Evolutionary conservation across 2,329 filamentous ascomycete genomes (phyloP), one percentile per base, ranked within the genome.

Genomic region (Pseudogymnoascus sp.): DNA sequence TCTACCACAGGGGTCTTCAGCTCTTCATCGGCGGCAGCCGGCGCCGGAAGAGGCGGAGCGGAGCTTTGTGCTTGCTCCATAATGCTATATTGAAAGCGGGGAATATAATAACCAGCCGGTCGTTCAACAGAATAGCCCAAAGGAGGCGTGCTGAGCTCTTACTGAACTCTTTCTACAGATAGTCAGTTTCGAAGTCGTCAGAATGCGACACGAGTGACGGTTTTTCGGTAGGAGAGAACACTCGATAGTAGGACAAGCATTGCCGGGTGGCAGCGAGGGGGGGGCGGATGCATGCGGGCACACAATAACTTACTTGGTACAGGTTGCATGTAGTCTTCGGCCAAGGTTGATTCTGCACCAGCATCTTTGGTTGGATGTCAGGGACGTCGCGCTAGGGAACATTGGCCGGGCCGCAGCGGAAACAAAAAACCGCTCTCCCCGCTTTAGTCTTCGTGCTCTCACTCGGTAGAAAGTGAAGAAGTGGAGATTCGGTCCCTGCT

Each of bases 301-400:
- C 45, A 52, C 45, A 52, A 31, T 16, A 52, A 16, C 45, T 16
- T 31, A 29, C 26, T 29, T 29, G 2, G 7, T 29, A 31, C 45
- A 31, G n/a, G 45, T 31, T 52, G 26, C 7, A 52, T 52, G 12
- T 16, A 31, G 16, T 49, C 23, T 49, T 29, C 23, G 45, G 45
- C 26, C 45, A 52, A 31, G 14, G 45, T 31, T 52, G 23, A 52
- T 31, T 52, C 23, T 49, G 6, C n/a, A n/a, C n/a, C n/a, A n/a
- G n/a, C n/a, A n/a, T 52, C 45, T 52, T 52, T 52, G 45, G 45
- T 52, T 52, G 45, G 45, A 7, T 52, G 45, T 31, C 26, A 52
- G 45, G n/a, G 23, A 5, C 45, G 23, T 29, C n/a, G n/a, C 23
- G 45, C 45, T 52, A 31, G 45, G 26, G 45, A 31, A 52, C 21